A percentile compares a stretch with the other conserved stretches of the same genome.
phyloP scores from a whole-genome alignment of 2,329 filamentous ascomycete species.

The Sarocladiaceae sp. region DNA sequence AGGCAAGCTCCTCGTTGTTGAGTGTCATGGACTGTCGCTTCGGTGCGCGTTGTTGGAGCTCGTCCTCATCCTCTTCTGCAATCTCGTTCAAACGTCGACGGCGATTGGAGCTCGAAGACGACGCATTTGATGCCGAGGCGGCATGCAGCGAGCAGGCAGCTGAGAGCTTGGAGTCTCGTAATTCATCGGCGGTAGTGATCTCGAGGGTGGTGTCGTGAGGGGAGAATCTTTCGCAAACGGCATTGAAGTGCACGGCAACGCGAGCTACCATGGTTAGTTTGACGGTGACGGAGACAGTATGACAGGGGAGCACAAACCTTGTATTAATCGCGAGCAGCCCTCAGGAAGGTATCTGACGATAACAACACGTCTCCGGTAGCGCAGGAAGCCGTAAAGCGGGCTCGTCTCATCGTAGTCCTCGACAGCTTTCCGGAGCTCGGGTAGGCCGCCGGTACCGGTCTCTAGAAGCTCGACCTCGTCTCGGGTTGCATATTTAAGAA shows the following conservation, averaged over 20 bases:
- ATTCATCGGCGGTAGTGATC: slow-evolving; percentile 68
- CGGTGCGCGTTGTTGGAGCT: slow-evolving; percentile 45
- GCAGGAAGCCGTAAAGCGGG: slow-evolving; percentile 86
- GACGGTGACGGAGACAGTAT: slow-evolving; percentile 5
- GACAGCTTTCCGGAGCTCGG: slow-evolving; percentile 76
- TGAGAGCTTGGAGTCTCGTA: slow-evolving; percentile 84
- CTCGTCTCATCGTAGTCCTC: slow-evolving; percentile 77
- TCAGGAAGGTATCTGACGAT: slow-evolving; percentile 91
- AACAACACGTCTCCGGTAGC: slow-evolving; percentile 85
- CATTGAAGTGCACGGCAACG: slow-evolving; percentile 68
- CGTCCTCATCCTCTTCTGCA: slow-evolving; percentile 82
- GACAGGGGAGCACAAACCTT: slow-evolving; percentile 59
- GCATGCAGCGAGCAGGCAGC: slow-evolving; percentile 87
- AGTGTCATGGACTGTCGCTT: slow-evolving; percentile 53
- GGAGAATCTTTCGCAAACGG: slow-evolving; percentile 67
- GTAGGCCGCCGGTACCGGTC: slow-evolving; percentile 75
- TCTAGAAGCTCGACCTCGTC: slow-evolving; percentile 80
- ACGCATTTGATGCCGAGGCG: slow-evolving; percentile 79
- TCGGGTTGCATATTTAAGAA: slow-evolving; percentile 84
- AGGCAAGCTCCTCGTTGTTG: slow-evolving; percentile 19
- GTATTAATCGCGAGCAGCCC: slow-evolving; percentile 81
- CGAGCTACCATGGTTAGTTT: slow-evolving; percentile 54
- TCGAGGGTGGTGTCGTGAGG: slow-evolving; percentile 84
- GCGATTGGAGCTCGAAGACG: slow-evolving; percentile 75
- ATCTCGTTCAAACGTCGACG: slow-evolving; percentile 83